A percentile compares a stretch with the other conserved stretches of the same genome.
These are phyloP conservation scores for Ammopiptanthus mongolicus DNA, from an alignment of 306 rosid species.

Conservation along the genomic window DNA sequence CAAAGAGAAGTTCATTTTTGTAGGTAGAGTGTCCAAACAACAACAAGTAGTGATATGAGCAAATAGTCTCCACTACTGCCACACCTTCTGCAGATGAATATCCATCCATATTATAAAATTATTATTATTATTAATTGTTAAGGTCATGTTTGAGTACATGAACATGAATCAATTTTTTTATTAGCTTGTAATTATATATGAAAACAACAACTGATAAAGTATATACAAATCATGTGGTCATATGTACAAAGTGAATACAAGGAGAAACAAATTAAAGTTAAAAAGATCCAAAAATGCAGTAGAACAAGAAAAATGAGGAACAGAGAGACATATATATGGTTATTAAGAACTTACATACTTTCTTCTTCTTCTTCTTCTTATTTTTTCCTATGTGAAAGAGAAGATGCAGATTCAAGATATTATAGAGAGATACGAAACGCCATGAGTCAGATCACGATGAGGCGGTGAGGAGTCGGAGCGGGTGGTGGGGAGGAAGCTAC, in stretches of 20 bases:
- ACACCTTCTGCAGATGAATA: constrained; percentile 29
- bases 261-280: neutral
- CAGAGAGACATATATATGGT: neutral
- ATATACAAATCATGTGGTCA: neutral
- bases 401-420: neutral
- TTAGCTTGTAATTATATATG: neutral
- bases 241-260: neutral
- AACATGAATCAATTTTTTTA: neutral
- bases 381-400: neutral
- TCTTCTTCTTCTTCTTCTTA: too few relatives aligned
- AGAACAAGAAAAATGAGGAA: neutral
- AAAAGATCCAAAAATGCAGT: neutral
- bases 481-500: constrained; percentile 2
- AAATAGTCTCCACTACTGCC: neutral
- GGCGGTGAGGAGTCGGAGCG: constrained; percentile 13
- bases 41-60: too few relatives aligned
- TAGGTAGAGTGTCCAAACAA: neutral
- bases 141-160: neutral
- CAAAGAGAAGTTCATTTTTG: constrained; percentile 41
- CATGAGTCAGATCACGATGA: neutral
- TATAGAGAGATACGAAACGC: neutral
- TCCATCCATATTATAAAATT: too few relatives aligned
- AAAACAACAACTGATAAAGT: neutral
- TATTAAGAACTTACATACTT: neutral
- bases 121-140: neutral